Evolutionary conservation across 176 grass and related monocot species (phyloP), one percentile per base, ranked within the genome.

Genomic region (Puya raimondii): DNA sequence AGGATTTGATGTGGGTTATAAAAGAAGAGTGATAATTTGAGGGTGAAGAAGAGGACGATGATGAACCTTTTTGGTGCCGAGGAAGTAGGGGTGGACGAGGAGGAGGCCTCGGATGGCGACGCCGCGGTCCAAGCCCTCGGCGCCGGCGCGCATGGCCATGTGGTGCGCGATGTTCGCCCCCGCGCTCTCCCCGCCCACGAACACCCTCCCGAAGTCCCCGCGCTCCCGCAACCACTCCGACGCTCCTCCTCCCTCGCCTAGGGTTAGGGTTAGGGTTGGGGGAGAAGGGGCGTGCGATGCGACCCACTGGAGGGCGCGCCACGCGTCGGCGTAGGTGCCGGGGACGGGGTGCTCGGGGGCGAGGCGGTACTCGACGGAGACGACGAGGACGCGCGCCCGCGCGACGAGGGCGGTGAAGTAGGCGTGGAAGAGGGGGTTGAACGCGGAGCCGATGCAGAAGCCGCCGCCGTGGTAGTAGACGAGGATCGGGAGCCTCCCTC

Each of bases 111-210:
- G 48, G 33, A 92, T 68, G 59, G 65, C 70, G n/a, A 85, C 70
- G 67, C 76, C 72, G 64, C 75, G 64, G 13, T 51, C 70, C 25
- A 79, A 68, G 58, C 64, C 72, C 64, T 70, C 64, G n/a, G n/a
- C 52, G 12, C 83, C 71, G 18, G 86, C 89, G 33, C 89, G 80
- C 89, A 92, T 85, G 1, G 74, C 84, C 52, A 74, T 52, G 77
- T 90, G 81, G 76, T 92, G 89, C 3, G 84, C 79, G 11, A 92
- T 87, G 82, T 90, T 97, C 22, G 70, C 89, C 8, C 86, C 89
- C 0, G 93, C 79, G 63, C 93, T 92, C 61, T 90, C 86, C 0
- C 93, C 93, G 12, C 89, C 87, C 47, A 92, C 52, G 65, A 82
- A 86, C 49, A 92, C 54, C 48, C 71, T 76, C 12, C 54, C 67